Evolutionary conservation across 2,329 filamentous ascomycete genomes (phyloP).

Genomic region (Fusarium continuum): DNA sequence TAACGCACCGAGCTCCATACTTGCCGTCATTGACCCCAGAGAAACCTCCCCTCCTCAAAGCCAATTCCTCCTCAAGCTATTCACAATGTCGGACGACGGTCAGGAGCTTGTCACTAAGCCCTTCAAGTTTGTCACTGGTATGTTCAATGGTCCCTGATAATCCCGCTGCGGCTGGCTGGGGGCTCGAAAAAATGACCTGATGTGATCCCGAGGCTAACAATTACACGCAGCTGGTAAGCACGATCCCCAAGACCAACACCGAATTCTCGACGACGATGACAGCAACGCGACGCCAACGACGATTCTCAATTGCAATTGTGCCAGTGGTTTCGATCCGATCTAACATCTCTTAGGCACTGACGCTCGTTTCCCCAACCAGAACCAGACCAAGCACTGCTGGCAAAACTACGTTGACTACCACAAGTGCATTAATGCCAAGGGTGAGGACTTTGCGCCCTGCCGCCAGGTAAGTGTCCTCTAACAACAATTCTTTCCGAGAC

Average conservation of each 20-base stretch:
- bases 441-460: conserved; percentile 97
- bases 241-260: conserved; percentile 18
- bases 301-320: conserved; percentile 41
- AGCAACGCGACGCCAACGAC: conserved; percentile 30
- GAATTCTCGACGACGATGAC: conserved; percentile 29
- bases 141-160: conserved; percentile 53
- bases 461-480: conserved; percentile 73
- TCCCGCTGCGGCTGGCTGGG: conserved; percentile 47
- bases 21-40: conserved; percentile 48
- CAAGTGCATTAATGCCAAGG: conserved; percentile 99
- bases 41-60: conserved; percentile 37
- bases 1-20: conserved; percentile 47
- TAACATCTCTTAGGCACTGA: conserved; percentile 78
- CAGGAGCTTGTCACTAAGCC: conserved; percentile 89
- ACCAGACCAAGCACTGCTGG: conserved; percentile 99
- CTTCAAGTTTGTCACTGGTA: conserved; percentile 99
- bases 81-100: conserved; percentile 86
- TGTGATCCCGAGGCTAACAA: conserved; percentile 54
- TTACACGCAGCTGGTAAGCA: conserved; percentile 56
- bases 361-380: conserved; percentile 98
- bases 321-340: conserved; percentile 19
- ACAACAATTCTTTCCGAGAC: background rate
- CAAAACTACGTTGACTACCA: conserved; percentile 99
- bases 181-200: conserved; percentile 49
- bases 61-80: conserved; percentile 44